Percentiles rank a stretch among this genome's conserved stretches.
Conservation (phyloP, 2,329 filamentous ascomycete species). For the Aaosphaeria arxii region DNA sequence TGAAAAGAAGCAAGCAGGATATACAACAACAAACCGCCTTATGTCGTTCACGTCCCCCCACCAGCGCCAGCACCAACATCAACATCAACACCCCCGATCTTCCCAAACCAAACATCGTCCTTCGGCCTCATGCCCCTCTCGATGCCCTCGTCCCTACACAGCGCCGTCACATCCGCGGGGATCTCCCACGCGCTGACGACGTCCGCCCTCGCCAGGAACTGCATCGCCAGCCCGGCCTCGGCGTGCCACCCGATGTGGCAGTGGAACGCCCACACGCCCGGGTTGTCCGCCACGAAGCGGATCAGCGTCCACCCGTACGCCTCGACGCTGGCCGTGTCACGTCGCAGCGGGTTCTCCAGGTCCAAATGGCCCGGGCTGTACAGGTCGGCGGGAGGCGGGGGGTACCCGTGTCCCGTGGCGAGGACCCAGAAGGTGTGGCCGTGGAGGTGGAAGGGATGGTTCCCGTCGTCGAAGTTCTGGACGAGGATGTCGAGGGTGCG, state of each 20-base stretch:
- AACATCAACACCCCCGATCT: no score
- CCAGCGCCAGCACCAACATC: no score
- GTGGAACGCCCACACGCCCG: constrained; percentile 62
- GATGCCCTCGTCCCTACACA: constrained; percentile 47
- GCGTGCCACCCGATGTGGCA: constrained; percentile 69
- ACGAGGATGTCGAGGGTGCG: constrained; percentile 35
- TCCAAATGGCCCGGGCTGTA: constrained; percentile 10
- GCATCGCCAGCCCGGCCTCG: constrained; percentile 49
- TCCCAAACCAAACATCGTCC: no score
- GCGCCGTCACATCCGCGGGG: constrained; percentile 43
- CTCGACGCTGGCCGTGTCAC: constrained; percentile 66
- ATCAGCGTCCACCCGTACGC: constrained; percentile 67
- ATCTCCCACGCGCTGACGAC: constrained; percentile 43
- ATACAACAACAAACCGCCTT: no score
- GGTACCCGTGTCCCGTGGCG: constrained; percentile 26
- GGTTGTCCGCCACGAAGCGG: constrained; percentile 59
- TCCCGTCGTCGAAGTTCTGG: constrained; percentile 34
- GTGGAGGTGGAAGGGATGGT: constrained; percentile 52
- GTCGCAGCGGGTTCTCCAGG: constrained; percentile 49
- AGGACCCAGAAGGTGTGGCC: constrained; percentile 67
- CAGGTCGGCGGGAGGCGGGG: constrained; percentile 4
- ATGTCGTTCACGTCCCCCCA: no score
- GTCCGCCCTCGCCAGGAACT: constrained; percentile 53
- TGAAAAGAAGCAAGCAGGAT: no score
- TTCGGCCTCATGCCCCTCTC: no score